Base-by-base conservation (phyloP, 352 stramenopile species). In the Globisporangium alternatum region DNA sequence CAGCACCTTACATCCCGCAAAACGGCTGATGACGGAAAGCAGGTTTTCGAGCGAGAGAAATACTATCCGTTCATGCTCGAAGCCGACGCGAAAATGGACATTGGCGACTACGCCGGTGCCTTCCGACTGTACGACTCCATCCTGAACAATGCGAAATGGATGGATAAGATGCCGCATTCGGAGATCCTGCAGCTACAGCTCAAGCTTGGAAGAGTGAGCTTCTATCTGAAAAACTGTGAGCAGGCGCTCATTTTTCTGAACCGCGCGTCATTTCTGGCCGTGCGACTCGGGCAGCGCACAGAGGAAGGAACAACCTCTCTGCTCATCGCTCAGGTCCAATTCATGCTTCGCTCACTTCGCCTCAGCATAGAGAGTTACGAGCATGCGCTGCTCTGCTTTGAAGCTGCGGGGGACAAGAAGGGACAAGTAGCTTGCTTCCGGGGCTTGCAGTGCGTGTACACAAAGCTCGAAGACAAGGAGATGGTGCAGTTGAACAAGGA, bases 311-410 rank as follows among this genome's bases (percentile, higher is more conserved):
- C 56, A 2, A 71, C 69, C 8, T 57, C 76, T 1, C 59, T 80
- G 1, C 56, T 71, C 2, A 61, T 85, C 6, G 82, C 66, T 2
- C 64, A 81, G 22, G 66, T 65, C 12, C 67, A 89, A n/a, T 75
- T 74, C 37, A 64, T 66, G 3, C 48, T 88, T 3, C 70, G 71
- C 17, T 80, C 75, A 5, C 65, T 90, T 39, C 65, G 66, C 5
- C 72, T 78, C 25, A 80, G 78, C 22, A 76, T 92, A 2, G 69
- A 88, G 12, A 70, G 71, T 47, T 91, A 87, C 43, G 81, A 91
- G 28, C 70, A 64, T 35, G 77, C 81, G 0, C 58, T 91, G 3
- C 12, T 81, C 4, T 68, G 76, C 10, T 91, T 90, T 44, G 80
- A 91, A 53, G 67, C 72, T 47, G 30, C 77, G 3, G 66, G 70